Evolutionary conservation across 306 rosid species (phyloP).

Genomic region (Oxytropis ochrocephala): DNA sequence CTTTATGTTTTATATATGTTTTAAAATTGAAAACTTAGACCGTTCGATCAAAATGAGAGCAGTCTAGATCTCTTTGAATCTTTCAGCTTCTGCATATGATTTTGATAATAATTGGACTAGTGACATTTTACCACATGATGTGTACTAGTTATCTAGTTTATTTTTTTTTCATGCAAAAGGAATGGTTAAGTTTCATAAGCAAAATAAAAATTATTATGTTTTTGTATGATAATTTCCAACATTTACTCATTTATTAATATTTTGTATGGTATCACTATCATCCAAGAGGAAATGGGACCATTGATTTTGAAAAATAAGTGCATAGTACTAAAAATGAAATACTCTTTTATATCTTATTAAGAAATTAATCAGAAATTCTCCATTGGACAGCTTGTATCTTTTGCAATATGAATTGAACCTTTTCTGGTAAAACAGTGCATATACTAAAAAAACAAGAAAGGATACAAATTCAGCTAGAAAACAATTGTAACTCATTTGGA

Average conservation of each 20-base stretch:
- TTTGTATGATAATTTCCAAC: no score
- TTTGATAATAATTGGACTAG: not conserved
- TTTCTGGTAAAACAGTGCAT: not conserved
- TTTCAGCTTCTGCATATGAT: no score
- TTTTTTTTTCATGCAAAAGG: no score
- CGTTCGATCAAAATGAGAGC: no score
- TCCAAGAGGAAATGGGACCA: not conserved
- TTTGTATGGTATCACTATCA: not conserved
- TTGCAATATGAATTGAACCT: not conserved
- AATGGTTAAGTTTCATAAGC: no score
- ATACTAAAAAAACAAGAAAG: not conserved
- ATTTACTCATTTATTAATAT: not conserved
- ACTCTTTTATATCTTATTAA: not conserved
- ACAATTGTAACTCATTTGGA: constrained; percentile 6
- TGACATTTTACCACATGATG: not conserved
- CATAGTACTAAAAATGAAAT: not conserved
- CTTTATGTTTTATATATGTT: no score
- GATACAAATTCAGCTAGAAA: constrained; percentile 5
- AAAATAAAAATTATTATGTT: no score
- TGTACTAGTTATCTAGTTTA: not conserved
- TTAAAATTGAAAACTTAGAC: no score
- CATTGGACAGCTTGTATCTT: not conserved
- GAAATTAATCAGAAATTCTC: not conserved
- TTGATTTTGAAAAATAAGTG: not conserved
- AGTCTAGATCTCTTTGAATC: no score